Evolutionary conservation across 805 yeast species (phyloP), one percentile per base, ranked within the genome.

Genomic region (Candida pseudofarinosa): DNA sequence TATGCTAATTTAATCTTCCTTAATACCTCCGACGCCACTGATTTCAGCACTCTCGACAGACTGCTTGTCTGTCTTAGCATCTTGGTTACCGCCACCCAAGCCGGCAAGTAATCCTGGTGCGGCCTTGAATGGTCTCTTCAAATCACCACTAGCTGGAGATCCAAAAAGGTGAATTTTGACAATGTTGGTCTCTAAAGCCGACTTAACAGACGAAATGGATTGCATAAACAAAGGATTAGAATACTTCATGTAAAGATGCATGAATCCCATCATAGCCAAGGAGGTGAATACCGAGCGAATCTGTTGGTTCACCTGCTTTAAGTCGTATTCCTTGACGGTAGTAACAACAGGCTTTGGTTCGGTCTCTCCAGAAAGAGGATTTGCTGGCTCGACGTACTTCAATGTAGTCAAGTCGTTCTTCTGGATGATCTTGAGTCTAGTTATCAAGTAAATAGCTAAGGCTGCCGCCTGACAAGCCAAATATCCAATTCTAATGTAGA

Each of bases 211-310:
- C 41, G 95, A 79, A 55, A 93, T 79, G 50, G 90, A 82, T 74
- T 93, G 98, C 89, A 91, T 85, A 54, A 93, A 81, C 63, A 93
- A 79, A 46, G 99, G 99, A 71, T 93, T 89, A 66, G 97, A 89
- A 77, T 88, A 93, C 70, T 88, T 85, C 95, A 93, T 81, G 81
- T 91, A 91, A 49, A 93, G 60, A 69, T 93, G 99, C 98, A 91
- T 90, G 82, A 91, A 86, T 19, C 85, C 95, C 90, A 93, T 90
- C 96, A 93, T 88, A 57, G 95, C 97, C 54, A 90, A 62, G 51
- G 95, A 85, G 50, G 95, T 86, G 76, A 84, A 82, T 53, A 88
- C 79, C 51, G 95, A 80, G 69, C 86, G 88, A 67, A 90, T 77
- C 46, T 88, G 82, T 40, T 79, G 47, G 65, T 86, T 81, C 48